These are phyloP conservation scores for Fraxinus anomala DNA, from an alignment of 257 asterid genomes.

Conservation along the genomic window DNA sequence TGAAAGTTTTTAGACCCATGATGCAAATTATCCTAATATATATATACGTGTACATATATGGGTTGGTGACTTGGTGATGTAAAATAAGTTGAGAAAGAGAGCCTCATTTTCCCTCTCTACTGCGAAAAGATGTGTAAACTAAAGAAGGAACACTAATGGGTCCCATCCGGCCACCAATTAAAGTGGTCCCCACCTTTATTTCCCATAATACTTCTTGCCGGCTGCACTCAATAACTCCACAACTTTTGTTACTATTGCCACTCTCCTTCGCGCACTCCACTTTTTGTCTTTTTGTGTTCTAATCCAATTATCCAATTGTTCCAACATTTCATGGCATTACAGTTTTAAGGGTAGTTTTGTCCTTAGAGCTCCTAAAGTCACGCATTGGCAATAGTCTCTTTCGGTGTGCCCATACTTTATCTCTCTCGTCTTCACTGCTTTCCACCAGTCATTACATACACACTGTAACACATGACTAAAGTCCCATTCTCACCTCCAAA, in stretches of 20 bases:
- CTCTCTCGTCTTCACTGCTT: constrained; percentile 11
- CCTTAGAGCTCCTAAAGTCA: constrained; percentile 5
- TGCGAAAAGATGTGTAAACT: constrained; percentile 34
- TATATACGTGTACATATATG: too few species aligned
- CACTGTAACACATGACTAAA: constrained; percentile 58
- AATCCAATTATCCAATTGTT: too few species aligned
- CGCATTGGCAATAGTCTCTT: background rate
- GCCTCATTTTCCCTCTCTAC: background rate
- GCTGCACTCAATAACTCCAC: background rate
- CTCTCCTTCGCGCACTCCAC: too few species aligned
- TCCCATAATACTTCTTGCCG: background rate
- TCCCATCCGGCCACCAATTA: background rate
- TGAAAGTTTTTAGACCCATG: too few species aligned
- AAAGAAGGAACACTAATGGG: constrained; percentile 49
- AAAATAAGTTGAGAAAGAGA: background rate
- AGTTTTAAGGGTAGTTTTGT: constrained; percentile 12
- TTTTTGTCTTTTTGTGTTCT: too few species aligned
- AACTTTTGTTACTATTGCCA: too few species aligned
- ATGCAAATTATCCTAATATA: too few species aligned
- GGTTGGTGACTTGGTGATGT: too few species aligned
- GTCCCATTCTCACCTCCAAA: constrained; percentile 33
- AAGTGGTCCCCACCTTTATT: background rate
- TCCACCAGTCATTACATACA: constrained; percentile 21
- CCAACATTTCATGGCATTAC: too few species aligned
- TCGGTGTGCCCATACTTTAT: constrained; percentile 12